Evolutionary conservation across 768 basidiomycete genomes (phyloP), one percentile per base, ranked within the genome.

Genomic region (Boletellus ananiceps): DNA sequence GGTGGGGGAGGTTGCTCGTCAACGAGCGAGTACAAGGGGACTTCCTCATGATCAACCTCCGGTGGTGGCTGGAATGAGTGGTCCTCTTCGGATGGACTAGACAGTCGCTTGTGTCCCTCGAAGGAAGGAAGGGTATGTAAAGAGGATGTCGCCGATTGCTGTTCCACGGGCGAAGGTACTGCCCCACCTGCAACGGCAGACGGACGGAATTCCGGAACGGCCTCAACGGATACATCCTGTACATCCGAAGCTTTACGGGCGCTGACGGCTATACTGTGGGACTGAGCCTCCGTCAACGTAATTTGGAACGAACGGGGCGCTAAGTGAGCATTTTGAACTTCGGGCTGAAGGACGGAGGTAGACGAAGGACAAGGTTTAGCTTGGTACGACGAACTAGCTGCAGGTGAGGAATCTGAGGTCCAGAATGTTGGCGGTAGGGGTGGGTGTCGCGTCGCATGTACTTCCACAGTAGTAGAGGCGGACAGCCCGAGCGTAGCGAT

Each of bases 1-100:
- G 65, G 57, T 16, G 65, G 63, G 25, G 62, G 62, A 18, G 45
- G 49, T 29, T 56, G 47, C 3, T 64, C 59, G 16, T 64, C 59
- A 18, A 64, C 32, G 6, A 67, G 52, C 8, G 57, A 57, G 50
- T 62, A 62, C 36, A 37, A 40, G 13, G 65, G 62, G 34, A 51
- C 53, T 2, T 53, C 59, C 5, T 67, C 62, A 7, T 51, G 54
- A 33, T 47, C 12, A 25, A 21, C 16, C 8, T 50, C 59, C 19
- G 32, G 25, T 16, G 38, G 44, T 41, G 27, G 44, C 8, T 27
- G 46, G 40, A 4, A 23, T 14, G 40, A 37, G 15, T 11, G 16
- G 5, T 15, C 36, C 11, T 14, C 37, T 37, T 36, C 42, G 14
- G 40, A 29, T 27, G 38, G 25, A 38, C 36, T 23, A 18, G 36